Evolutionary conservation across 2,329 filamentous ascomycete genomes (phyloP), one percentile per base, ranked within the genome.

Genomic region (Fusarium gaditjirri): DNA sequence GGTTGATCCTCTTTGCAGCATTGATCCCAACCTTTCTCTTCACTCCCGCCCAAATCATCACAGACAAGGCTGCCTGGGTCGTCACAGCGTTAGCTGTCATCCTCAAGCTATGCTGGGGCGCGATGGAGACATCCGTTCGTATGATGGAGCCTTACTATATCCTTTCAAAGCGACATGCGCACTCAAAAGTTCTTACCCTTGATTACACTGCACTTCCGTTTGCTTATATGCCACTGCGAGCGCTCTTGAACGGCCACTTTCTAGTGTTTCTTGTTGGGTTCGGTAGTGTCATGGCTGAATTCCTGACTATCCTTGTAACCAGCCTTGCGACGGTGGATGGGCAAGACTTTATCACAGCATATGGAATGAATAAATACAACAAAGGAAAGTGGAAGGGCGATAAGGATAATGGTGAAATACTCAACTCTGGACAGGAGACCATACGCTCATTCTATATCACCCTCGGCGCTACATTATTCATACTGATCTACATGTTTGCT

Each of bases 61-160:
- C 89, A 4, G 86, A 92, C 61, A 88, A 87, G 69, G 85, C 89
- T 4, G 89, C 91, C 0, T 93, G 90, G 86, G 81, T 91, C 12
- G 81, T 93, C 36, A 94, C 92, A 0, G 85, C 86, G 6, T 76
- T 93, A 11, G 90, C 91, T 3, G 90, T 93, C 25, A 80, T 85
- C 62, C 86, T 94, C 75, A 93, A 93, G 79, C 85, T 93, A 27
- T 83, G 86, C 49, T 94, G 91, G 92, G 87, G 87, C 67, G 88
- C 89, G 6, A 84, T 94, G 68, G 92, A 94, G 76, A 91, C 88
- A 61, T 88, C 90, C 31, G 86, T 93, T 50, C 90, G 92, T 44
- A 91, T 93, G 86, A 89, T 93, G 80, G 91, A 94, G 79, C 92
- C 92, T 4, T 94, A 92, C 77, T 93, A 91, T 77, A 88, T 93